Percentiles rank a stretch among this genome's conserved stretches.
These are phyloP conservation scores for Leccinum variicolor DNA, from an alignment of 768 basidiomycete species.

Conservation along the genomic window DNA sequence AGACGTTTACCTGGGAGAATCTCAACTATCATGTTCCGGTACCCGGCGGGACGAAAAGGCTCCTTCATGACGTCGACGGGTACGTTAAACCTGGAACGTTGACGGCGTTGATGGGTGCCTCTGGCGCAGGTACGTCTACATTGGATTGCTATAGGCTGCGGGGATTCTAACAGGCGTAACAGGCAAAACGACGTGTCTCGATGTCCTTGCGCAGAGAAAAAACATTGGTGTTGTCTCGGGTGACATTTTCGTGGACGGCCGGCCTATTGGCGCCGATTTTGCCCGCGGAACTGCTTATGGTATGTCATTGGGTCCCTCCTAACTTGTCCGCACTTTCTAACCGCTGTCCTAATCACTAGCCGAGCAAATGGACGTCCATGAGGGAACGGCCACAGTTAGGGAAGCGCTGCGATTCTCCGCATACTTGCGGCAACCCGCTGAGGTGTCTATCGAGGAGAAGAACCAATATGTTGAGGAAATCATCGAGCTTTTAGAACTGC, in stretches of 20 bases:
- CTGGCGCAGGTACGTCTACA: slow-evolving; percentile 57
- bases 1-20: slow-evolving; percentile 77
- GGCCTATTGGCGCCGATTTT: slow-evolving; percentile 56
- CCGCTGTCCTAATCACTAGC: slow-evolving; percentile 35
- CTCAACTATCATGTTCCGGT: slow-evolving; percentile 77
- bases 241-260: slow-evolving; percentile 63
- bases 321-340: slow-evolving; percentile 19
- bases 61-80: slow-evolving; percentile 75
- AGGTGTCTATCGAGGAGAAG: slow-evolving; percentile 68
- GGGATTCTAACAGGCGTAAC: slow-evolving; percentile 14
- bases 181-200: slow-evolving; percentile 76
- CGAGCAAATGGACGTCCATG: slow-evolving; percentile 86
- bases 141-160: slow-evolving; percentile 4
- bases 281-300: slow-evolving; percentile 76
- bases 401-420: slow-evolving; percentile 87
- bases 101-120: slow-evolving; percentile 87
- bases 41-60: slow-evolving; percentile 51
- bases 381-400: slow-evolving; percentile 77
- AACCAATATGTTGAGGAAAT: slow-evolving; percentile 78
- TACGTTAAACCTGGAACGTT: slow-evolving; percentile 86
- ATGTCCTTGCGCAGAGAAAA: slow-evolving; percentile 70
- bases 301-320: slow-evolving; percentile 26
- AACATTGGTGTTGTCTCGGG: slow-evolving; percentile 67
- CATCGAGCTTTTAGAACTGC: slow-evolving; percentile 80
- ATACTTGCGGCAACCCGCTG: slow-evolving; percentile 72